phyloP scores from a whole-genome alignment of 2,329 filamentous ascomycete genomes.

The Talaromyces sp. region DNA sequence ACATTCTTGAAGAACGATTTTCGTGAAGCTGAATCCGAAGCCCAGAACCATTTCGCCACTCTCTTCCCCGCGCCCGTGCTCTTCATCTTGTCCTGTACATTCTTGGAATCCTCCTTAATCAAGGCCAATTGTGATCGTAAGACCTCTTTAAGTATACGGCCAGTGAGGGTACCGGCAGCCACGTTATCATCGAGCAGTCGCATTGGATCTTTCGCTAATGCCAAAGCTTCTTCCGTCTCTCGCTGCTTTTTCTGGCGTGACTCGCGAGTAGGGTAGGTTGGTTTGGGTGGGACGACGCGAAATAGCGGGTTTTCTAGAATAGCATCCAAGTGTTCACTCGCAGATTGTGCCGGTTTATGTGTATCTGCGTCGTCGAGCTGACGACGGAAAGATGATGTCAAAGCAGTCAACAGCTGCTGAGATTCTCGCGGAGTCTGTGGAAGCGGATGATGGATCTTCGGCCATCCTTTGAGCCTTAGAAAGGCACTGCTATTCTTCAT shows the following conservation, averaged over 20 bases:
- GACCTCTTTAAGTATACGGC: constrained; percentile 23
- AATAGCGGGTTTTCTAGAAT: constrained; percentile 42
- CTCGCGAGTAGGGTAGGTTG: constrained; percentile 9
- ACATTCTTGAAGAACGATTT: constrained; percentile 28
- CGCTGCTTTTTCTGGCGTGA: not conserved
- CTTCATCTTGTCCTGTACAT: constrained; percentile 27
- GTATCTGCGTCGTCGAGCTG: constrained; percentile 49
- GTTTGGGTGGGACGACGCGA: constrained; percentile 30
- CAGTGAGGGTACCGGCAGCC: constrained; percentile 33
- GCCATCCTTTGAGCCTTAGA: constrained; percentile 46
- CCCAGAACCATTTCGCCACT: constrained; percentile 38
- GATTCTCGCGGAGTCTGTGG: constrained; percentile 55
- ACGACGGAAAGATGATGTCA: constrained; percentile 59
- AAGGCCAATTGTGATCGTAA: constrained; percentile 31
- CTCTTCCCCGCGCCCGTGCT: constrained; percentile 30
- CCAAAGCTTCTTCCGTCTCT: not conserved
- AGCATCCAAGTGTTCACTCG: constrained; percentile 34
- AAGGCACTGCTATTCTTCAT: constrained; percentile 51
- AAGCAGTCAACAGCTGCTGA: constrained; percentile 53
- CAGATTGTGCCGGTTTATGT: constrained; percentile 28
- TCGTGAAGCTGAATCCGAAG: constrained; percentile 30
- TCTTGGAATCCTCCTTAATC: constrained; percentile 20
- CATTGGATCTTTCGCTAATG: constrained; percentile 30
- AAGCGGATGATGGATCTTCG: constrained; percentile 49
- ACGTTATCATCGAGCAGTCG: constrained; percentile 34